Percentiles rank a stretch among this genome's conserved stretches.
Conservation (phyloP, 495 filamentous ascomycete genomes). For the Neurospora hispaniola region DNA sequence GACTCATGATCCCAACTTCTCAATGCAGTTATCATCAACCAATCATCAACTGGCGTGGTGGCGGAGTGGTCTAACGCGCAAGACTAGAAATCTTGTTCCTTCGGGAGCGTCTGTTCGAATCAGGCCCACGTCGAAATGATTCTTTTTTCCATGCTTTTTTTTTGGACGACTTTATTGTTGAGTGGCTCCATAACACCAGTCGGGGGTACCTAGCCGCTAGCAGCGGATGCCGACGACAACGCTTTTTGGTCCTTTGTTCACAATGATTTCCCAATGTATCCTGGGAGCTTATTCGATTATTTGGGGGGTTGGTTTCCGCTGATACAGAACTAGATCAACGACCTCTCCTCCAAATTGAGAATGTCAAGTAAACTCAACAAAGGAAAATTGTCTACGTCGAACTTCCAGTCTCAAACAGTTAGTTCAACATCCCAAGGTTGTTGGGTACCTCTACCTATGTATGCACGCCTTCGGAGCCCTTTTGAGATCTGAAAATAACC, state of each 20-base stretch:
- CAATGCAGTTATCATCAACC: neutral
- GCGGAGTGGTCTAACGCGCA: neutral
- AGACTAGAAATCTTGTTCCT: slow-evolving; percentile 1
- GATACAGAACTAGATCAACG: neutral
- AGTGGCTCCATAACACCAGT: neutral
- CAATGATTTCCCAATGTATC: neutral
- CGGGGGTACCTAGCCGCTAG: neutral
- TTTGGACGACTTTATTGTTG: neutral
- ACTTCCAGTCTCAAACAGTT: neutral
- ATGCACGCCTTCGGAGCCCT: too few relatives aligned
- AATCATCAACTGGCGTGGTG: neutral
- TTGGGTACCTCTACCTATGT: neutral
- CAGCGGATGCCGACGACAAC: neutral
- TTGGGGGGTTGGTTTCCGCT: neutral
- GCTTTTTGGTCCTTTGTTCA: neutral
- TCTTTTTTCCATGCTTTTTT: neutral
- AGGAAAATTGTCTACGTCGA: too few relatives aligned
- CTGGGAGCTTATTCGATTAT: neutral
- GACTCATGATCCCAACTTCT: neutral
- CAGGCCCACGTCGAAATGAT: neutral
- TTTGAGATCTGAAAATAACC: too few relatives aligned
- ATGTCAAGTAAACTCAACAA: too few relatives aligned
- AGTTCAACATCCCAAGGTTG: neutral
- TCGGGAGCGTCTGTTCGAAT: neutral
- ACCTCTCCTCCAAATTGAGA: neutral